phyloP scores from a whole-genome alignment of 1,139 yeast genomes.

The Pichia norvegensis region DNA sequence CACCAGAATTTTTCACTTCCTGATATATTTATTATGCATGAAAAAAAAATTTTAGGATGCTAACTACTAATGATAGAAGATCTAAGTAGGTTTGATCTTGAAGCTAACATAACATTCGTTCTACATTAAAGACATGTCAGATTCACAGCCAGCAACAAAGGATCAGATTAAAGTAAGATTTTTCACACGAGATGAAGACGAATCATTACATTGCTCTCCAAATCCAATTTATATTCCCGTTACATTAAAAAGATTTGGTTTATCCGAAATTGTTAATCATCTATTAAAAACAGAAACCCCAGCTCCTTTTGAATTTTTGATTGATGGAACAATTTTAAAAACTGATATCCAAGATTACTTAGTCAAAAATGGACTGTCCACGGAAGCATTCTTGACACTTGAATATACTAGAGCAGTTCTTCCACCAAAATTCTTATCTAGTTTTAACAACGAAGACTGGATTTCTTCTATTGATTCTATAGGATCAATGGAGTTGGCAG shows the following conservation, averaged over 20 bases:
- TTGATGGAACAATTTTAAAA: slow-evolving; percentile 75
- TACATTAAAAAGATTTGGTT: slow-evolving; percentile 77
- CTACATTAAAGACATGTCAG: slow-evolving; percentile 5
- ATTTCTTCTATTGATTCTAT: slow-evolving; percentile 65
- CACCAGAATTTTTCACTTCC: background rate
- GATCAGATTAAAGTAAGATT: slow-evolving; percentile 66
- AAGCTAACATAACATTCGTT: background rate
- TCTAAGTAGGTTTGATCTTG: no score
- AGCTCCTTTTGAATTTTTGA: slow-evolving; percentile 86
- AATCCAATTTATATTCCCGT: slow-evolving; percentile 85
- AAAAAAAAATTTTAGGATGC: slow-evolving; percentile 1
- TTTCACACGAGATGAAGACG: slow-evolving; percentile 80
- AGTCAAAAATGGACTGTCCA: slow-evolving; percentile 66
- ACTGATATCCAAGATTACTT: slow-evolving; percentile 76
- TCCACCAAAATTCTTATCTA: slow-evolving; percentile 86
- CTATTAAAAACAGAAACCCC: slow-evolving; percentile 54
- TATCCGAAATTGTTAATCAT: slow-evolving; percentile 92
- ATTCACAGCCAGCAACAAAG: slow-evolving; percentile 4
- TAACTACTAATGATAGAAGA: no score
- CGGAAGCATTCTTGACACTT: slow-evolving; percentile 69
- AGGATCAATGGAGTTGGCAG: slow-evolving; percentile 26
- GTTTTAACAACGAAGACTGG: slow-evolving; percentile 95
- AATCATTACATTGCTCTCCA: slow-evolving; percentile 64
- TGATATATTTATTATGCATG: background rate
- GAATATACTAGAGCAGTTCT: slow-evolving; percentile 90